Evolutionary conservation across 352 stramenopile species (phyloP).

Genomic region (Aphanomyces cochlioides): DNA sequence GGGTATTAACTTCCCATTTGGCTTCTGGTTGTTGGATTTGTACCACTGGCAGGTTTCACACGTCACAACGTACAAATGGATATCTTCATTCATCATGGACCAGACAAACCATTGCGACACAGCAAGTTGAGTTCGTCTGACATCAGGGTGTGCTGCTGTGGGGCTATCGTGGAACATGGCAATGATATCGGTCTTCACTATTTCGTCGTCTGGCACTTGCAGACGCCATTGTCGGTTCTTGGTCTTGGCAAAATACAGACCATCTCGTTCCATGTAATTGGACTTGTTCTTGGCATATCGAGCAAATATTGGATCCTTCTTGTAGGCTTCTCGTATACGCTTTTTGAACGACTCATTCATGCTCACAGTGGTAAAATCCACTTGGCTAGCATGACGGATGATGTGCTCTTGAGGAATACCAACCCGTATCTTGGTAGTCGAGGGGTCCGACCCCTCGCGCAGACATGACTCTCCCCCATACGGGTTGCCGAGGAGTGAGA

Average conservation of each 20-base stretch:
- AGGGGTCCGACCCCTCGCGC: not conserved
- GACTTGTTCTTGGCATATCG: not conserved
- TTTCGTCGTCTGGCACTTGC: not conserved
- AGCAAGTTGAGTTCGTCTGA: not conserved
- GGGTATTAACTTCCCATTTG: not conserved
- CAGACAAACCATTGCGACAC: not conserved
- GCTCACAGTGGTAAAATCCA: not conserved
- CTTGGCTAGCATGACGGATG: not conserved
- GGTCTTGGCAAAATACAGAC: not conserved
- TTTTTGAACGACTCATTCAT: not conserved
- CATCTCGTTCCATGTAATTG: not conserved
- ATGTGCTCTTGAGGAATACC: not conserved
- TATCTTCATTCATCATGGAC: not conserved
- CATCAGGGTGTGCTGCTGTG: not conserved
- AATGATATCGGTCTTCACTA: not conserved
- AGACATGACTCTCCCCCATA: not conserved
- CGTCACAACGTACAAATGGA: not conserved
- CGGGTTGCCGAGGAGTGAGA: not conserved
- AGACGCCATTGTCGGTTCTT: not conserved
- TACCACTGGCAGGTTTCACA: not conserved
- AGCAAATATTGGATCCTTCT: not conserved
- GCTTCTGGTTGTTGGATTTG: not conserved
- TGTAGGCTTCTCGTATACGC: not conserved
- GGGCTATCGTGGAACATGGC: not conserved
- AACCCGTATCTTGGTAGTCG: conserved; percentile 1